A percentile compares a stretch with the other conserved stretches of the same genome.
Evolutionary conservation across 2,329 filamentous ascomycete species (phyloP).

Genomic region (Cryoendolithus antarcticus): DNA sequence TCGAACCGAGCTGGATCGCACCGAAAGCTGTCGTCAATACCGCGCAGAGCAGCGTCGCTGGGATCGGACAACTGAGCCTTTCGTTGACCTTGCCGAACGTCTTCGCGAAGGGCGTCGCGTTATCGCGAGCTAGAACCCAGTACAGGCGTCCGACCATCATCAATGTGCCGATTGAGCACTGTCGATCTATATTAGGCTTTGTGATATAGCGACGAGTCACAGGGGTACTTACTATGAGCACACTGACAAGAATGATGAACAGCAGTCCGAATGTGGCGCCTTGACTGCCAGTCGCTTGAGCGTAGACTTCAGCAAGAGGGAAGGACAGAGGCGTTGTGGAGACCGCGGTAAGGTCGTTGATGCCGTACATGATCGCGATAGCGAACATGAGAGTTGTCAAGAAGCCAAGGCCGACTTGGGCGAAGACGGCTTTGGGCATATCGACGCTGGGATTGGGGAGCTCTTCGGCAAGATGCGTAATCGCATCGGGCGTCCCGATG

Average conservation of each 20-base stretch:
- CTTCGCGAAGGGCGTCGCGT: conserved; percentile 44
- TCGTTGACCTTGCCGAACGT: conserved; percentile 44
- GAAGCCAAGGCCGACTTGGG: conserved; percentile 37
- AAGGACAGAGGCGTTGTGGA: conserved; percentile 29
- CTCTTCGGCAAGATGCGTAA: conserved; percentile 27
- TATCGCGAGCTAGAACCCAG: conserved; percentile 47
- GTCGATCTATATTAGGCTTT: not conserved
- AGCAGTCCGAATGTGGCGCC: conserved; percentile 45
- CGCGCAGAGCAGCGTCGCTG: conserved; percentile 44
- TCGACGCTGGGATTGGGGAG: conserved; percentile 27
- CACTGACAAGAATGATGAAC: conserved; percentile 44
- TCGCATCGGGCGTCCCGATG: conserved; percentile 25
- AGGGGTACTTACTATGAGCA: conserved; percentile 22
- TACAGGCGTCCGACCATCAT: conserved; percentile 31
- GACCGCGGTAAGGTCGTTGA: conserved; percentile 32
- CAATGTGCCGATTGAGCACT: conserved; percentile 35
- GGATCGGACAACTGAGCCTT: conserved; percentile 45
- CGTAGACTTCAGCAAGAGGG: conserved; percentile 36
- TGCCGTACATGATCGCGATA: conserved; percentile 40
- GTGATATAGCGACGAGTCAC: not conserved
- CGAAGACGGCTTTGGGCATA: conserved; percentile 38
- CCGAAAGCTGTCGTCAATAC: conserved; percentile 35
- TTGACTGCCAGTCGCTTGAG: conserved; percentile 34
- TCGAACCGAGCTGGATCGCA: conserved; percentile 21
- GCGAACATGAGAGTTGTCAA: conserved; percentile 35